A percentile compares a stretch with the other conserved stretches of the same genome.
phyloP scores from a whole-genome alignment of 2,329 filamentous ascomycete genomes.

The Stachybotrys chlorohalonatus region DNA sequence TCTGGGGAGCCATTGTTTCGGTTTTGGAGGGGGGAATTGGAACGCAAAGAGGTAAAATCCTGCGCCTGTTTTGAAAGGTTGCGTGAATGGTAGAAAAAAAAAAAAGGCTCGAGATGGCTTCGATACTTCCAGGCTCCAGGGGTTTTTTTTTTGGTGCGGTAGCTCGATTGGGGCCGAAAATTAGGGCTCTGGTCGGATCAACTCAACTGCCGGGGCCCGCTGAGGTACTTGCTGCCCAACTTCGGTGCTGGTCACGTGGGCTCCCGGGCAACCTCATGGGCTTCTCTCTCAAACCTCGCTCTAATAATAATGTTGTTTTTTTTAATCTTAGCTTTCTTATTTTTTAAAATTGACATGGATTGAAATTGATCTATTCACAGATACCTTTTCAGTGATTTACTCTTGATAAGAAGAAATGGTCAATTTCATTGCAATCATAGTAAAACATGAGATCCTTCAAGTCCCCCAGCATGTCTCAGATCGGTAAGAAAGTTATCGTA shows the following conservation, averaged over 20 bases:
- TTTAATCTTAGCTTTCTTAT: not conserved
- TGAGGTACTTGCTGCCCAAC: not conserved
- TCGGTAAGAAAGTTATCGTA: constrained; percentile 1
- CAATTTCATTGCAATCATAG: constrained; percentile 2
- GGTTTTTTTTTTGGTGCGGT: constrained; percentile 19
- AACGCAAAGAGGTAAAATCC: constrained; percentile 68
- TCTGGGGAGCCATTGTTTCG: constrained; percentile 71
- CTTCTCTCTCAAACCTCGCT: too few species aligned
- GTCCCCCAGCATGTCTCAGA: not conserved
- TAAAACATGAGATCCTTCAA: constrained; percentile 12
- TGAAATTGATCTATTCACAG: too few species aligned
- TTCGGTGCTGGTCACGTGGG: too few species aligned
- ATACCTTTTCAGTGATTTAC: too few species aligned
- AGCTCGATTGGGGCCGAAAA: constrained; percentile 13
- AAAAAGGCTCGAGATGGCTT: not conserved
- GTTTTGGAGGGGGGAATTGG: constrained; percentile 26
- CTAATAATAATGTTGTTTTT: too few species aligned
- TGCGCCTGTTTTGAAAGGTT: constrained; percentile 46
- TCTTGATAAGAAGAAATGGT: constrained; percentile 1
- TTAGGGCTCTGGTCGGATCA: constrained; percentile 23
- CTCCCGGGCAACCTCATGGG: too few species aligned
- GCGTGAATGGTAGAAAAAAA: constrained; percentile 1
- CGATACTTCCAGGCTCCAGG: not conserved
- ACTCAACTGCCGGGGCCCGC: not conserved
- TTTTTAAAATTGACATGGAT: not conserved